Evolutionary conservation across 441 rosid genomes (phyloP).

Genomic region (Eutrema salsugineum): DNA sequence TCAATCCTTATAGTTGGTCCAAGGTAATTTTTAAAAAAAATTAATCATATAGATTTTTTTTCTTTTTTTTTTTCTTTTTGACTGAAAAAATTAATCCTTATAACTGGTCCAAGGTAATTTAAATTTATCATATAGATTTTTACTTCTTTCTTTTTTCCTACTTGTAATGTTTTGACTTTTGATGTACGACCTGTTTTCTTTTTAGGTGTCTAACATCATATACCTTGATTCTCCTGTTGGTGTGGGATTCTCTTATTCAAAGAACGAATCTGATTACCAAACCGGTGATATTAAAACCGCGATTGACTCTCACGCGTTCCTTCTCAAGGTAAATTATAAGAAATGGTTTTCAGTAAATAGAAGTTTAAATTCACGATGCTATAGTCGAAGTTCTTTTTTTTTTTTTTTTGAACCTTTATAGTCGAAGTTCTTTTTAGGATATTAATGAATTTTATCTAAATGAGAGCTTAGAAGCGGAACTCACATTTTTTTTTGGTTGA

Average conservation of each 20-base stretch:
- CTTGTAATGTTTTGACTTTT: neutral
- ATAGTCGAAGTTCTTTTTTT: too few species aligned
- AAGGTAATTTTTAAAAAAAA: slow-evolving; percentile 39
- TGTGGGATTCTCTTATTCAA: slow-evolving; percentile 80
- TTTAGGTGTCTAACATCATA: slow-evolving; percentile 68
- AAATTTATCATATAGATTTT: neutral
- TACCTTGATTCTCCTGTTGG: slow-evolving; percentile 88
- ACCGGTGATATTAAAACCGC: slow-evolving; percentile 77
- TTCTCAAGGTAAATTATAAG: slow-evolving; percentile 54
- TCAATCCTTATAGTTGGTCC: slow-evolving; percentile 84
- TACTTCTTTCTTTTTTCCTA: neutral
- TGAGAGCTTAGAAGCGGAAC: neutral
- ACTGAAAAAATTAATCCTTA: too few species aligned
- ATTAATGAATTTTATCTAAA: neutral
- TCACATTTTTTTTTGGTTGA: too few species aligned
- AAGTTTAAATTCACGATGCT: too few species aligned
- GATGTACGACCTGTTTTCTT: neutral
- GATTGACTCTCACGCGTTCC: slow-evolving; percentile 65
- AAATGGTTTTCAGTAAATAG: neutral
- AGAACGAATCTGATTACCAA: slow-evolving; percentile 52
- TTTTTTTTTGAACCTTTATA: too few species aligned
- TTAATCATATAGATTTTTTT: neutral
- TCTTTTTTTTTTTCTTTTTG: too few species aligned
- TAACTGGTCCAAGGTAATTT: slow-evolving; percentile 84
- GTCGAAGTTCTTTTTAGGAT: neutral